These are phyloP conservation scores for Cairneyella variabilis DNA, from an alignment of 495 filamentous ascomycete species.

Conservation along the genomic window DNA sequence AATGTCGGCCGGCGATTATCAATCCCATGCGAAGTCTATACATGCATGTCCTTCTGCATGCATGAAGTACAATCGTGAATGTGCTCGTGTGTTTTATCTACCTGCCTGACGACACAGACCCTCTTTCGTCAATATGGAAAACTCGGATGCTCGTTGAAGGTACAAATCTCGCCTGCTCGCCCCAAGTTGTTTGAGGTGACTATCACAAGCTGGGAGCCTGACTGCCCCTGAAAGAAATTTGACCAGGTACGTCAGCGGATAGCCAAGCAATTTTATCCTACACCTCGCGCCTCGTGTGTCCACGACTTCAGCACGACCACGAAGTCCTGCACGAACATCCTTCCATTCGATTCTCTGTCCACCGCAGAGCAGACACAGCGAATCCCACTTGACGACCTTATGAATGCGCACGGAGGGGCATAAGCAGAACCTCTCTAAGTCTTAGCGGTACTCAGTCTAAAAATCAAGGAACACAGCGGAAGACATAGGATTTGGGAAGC, in stretches of 20 bases:
- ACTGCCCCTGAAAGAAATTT: slow-evolving; percentile 6
- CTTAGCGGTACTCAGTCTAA: slow-evolving; percentile 3
- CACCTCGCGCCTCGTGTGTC: not conserved
- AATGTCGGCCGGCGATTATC: not conserved
- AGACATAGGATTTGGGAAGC: slow-evolving; percentile 11
- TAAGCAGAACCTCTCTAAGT: not conserved
- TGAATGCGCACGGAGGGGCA: slow-evolving; percentile 2
- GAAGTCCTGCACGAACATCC: too few relatives aligned
- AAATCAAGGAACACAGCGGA: slow-evolving; percentile 10
- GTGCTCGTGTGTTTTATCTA: too few relatives aligned
- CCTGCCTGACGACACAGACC: too few relatives aligned
- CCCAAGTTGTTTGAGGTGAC: too few relatives aligned
- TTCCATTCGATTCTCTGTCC: too few relatives aligned
- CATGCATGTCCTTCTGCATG: not conserved
- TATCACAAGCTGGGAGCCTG: slow-evolving; percentile 22
- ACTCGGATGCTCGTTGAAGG: not conserved
- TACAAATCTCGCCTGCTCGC: too few relatives aligned
- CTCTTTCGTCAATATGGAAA: not conserved
- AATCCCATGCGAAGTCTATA: not conserved
- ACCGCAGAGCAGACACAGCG: too few relatives aligned
- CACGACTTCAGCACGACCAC: not conserved
- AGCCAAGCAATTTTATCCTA: not conserved
- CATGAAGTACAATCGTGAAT: too few relatives aligned
- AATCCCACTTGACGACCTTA: too few relatives aligned
- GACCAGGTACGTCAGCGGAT: slow-evolving; percentile 16